Percentiles rank a stretch among this genome's conserved stretches.
Evolutionary conservation across 2,329 filamentous ascomycete species (phyloP).

Genomic region (Microdochium paspali): DNA sequence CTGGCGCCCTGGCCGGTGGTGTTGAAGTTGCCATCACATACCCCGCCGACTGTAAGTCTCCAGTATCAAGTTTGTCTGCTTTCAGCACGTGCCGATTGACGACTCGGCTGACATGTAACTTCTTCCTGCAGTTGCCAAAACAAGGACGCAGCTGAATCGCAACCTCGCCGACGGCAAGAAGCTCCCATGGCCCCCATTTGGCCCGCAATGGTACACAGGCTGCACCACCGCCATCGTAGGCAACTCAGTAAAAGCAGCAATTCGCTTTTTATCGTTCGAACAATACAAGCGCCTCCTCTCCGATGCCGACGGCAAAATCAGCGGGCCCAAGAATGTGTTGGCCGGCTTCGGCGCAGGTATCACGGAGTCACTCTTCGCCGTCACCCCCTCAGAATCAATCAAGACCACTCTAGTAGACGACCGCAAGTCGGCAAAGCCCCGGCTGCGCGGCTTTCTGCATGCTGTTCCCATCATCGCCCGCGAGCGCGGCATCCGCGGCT

Average conservation of each 20-base stretch:
- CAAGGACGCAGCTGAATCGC: conserved; percentile 84
- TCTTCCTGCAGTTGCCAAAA: conserved; percentile 68
- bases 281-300: conserved; percentile 78
- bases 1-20: conserved; percentile 86
- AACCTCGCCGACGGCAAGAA: conserved; percentile 74
- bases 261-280: conserved; percentile 93
- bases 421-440: conserved; percentile 74
- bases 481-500: conserved; percentile 81
- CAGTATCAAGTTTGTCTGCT: too few species aligned
- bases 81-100: conserved; percentile 1
- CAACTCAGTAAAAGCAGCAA: conserved; percentile 92
- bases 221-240: conserved; percentile 96
- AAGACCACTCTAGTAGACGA: conserved; percentile 99
- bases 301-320: conserved; percentile 79
- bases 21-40: conserved; percentile 94
- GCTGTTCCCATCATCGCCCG: conserved; percentile 78
- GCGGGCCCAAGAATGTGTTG: conserved; percentile 81
- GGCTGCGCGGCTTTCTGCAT: conserved; percentile 86
- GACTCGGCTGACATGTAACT: conserved; percentile 1
- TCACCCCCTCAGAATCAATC: conserved; percentile 95
- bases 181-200: conserved; percentile 90
- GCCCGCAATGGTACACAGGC: conserved; percentile 91
- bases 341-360: conserved; percentile 92
- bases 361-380: conserved; percentile 85
- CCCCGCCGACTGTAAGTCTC: conserved; percentile 72